Conservation (phyloP, 805 yeast species). For the Hanseniaspora mollemarum region DNA sequence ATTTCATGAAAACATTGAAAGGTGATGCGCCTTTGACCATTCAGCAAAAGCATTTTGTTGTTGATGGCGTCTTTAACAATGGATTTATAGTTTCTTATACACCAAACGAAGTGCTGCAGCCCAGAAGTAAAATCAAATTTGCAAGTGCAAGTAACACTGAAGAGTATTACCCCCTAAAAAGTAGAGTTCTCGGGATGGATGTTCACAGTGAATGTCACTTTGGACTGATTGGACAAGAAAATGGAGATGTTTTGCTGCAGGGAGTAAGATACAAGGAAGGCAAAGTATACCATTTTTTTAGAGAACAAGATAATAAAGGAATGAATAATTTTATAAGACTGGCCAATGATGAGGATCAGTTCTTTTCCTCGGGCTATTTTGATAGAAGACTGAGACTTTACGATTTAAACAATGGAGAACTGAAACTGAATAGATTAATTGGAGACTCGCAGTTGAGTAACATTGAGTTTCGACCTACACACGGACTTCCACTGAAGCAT, state of each 20-base stretch:
- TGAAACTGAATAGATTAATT: slow-evolving; percentile 39
- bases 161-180: slow-evolving; percentile 45
- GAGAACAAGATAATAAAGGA: slow-evolving; percentile 26
- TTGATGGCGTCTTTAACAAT: slow-evolving; percentile 73
- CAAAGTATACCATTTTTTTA: slow-evolving; percentile 61
- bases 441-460: slow-evolving; percentile 71
- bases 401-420: slow-evolving; percentile 70
- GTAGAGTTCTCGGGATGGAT: slow-evolving; percentile 82
- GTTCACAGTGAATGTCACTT: slow-evolving; percentile 74
- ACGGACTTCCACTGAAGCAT: slow-evolving; percentile 32
- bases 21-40: slow-evolving; percentile 81
- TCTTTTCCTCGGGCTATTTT: slow-evolving; percentile 75
- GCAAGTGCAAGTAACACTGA: slow-evolving; percentile 23
- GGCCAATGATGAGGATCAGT: slow-evolving; percentile 47
- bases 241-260: slow-evolving; percentile 81
- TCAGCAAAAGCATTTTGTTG: slow-evolving; percentile 79
- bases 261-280: slow-evolving; percentile 79
- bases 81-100: slow-evolving; percentile 79
- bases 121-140: slow-evolving; percentile 31
- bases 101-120: slow-evolving; percentile 89
- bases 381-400: slow-evolving; percentile 68
- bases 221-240: slow-evolving; percentile 67
- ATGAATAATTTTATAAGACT: slow-evolving; percentile 65
- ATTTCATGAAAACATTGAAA: slow-evolving; percentile 70
- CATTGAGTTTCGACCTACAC: slow-evolving; percentile 54